Conservation (phyloP, 2,329 filamentous ascomycete genomes). For the Pyrenochaeta sp. region DNA sequence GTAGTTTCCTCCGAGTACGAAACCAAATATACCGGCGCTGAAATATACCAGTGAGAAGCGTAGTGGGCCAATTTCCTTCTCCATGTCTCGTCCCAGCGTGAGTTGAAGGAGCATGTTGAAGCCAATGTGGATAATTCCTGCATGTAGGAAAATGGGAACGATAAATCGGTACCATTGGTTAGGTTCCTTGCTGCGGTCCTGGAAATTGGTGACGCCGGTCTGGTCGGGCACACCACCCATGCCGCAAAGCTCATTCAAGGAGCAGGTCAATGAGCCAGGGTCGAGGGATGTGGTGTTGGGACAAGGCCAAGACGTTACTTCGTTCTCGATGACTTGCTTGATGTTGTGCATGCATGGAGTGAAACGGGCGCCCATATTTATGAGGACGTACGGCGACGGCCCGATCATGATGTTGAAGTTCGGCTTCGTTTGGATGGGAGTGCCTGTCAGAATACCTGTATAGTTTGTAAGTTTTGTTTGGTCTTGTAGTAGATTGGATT, state of each 20-base stretch:
- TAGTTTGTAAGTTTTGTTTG: conserved; percentile 9
- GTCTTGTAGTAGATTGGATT: too few species aligned
- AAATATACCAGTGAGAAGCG: conserved; percentile 92
- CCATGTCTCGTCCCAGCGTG: conserved; percentile 90
- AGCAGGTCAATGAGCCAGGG: conserved; percentile 65
- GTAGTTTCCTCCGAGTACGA: conserved; percentile 93
- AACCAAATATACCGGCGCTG: conserved; percentile 91
- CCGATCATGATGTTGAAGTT: conserved; percentile 97
- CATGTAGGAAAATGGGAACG: conserved; percentile 92
- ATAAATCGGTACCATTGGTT: conserved; percentile 99
- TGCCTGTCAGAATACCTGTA: conserved; percentile 76
- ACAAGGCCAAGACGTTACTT: conserved; percentile 72
- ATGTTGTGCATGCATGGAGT: conserved; percentile 94
- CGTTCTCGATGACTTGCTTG: conserved; percentile 65
- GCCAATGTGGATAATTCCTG: conserved; percentile 90
- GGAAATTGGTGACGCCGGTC: conserved; percentile 54
- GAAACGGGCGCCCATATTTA: conserved; percentile 96
- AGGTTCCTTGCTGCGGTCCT: conserved; percentile 69
- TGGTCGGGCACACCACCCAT: conserved; percentile 79
- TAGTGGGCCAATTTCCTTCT: conserved; percentile 84
- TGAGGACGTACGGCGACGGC: conserved; percentile 85
- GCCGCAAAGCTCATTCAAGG: conserved; percentile 81
- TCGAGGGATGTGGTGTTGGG: conserved; percentile 74
- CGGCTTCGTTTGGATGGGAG: conserved; percentile 79
- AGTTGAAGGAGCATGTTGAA: conserved; percentile 95